Base-by-base conservation (phyloP, 164 flowering plant genomes). In the Chloranthus sessilifolius region DNA sequence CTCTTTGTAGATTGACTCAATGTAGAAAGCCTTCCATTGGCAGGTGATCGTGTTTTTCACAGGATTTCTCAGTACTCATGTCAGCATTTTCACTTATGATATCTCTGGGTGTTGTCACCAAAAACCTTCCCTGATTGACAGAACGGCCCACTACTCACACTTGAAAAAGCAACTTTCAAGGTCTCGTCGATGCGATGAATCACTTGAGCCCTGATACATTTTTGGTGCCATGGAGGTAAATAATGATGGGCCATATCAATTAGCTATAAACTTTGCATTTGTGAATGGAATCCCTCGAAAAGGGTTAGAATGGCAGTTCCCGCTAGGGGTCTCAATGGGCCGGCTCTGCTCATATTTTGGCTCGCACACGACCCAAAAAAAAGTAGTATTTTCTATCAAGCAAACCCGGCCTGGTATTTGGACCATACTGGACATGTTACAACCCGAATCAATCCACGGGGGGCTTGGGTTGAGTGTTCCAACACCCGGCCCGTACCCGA, bases 1-100 rank as follows among this genome's bases (percentile, higher is more conserved):
- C 43, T 55, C 52, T 55, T 29, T 34, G 43, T 55, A 55, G 60
- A 46, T 55, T 55, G 60, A 55, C 43, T n/a, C n/a, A n/a, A n/a
- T n/a, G n/a, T n/a, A n/a, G n/a, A n/a, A n/a, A n/a, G n/a, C n/a
- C n/a, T n/a, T 46, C 34, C 34, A 30, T 10, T 30, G 34, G 34
- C 10, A 30, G 34, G 10, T 30, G 34, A 30, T 30, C 34, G 34
- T 30, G 34, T 30, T 30, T 30, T 30, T 30, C 34, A 30, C 34
- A 30, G 5, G 10, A 30, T 30, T 30, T 30, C 34, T 30, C 34
- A 30, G 34, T 30, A 30, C 34, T 30, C 5, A 30, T 30, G 34
- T 30, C 10, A 30, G 34, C 34, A 30, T 30, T 5, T 5, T 30
- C 34, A 30, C 34, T 30, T 30, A 5, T 30, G 34, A 30, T 30